Conservation (phyloP, 768 basidiomycete species). For the Kwoniella europaea region DNA sequence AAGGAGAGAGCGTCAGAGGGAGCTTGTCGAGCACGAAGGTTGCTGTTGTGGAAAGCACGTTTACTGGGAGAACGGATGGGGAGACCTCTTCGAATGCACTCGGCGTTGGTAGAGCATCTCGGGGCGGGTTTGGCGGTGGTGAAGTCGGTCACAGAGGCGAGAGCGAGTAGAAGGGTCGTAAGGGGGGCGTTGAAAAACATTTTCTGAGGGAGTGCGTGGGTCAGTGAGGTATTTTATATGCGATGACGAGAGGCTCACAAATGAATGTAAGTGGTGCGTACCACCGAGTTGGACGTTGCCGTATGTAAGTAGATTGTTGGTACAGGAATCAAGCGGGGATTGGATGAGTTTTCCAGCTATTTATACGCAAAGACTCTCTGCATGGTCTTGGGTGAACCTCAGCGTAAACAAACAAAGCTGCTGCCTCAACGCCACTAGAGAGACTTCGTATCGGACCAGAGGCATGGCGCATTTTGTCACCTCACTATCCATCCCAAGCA, state of each 20-base stretch:
- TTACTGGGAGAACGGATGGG: slow-evolving; percentile 3
- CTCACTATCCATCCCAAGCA: no score
- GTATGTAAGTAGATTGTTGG: neutral
- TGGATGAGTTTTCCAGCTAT: no score
- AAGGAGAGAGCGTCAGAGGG: neutral
- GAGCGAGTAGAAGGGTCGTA: neutral
- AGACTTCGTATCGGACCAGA: no score
- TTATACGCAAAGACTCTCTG: no score
- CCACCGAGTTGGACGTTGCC: neutral
- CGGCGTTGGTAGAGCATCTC: slow-evolving; percentile 5
- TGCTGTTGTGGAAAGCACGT: neutral
- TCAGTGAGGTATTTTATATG: neutral
- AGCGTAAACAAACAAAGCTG: no score
- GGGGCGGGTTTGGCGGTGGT: neutral
- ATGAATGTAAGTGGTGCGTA: neutral
- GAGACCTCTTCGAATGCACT: neutral
- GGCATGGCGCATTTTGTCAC: no score
- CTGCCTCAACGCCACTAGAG: no score
- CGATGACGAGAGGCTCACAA: neutral
- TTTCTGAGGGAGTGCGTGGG: neutral
- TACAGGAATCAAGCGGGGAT: neutral
- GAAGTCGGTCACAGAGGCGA: neutral
- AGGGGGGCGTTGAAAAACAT: neutral
- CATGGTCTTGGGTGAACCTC: no score
- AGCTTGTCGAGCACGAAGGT: neutral